Conservation (phyloP, 2,329 filamentous ascomycete genomes). For the Ophiostoma himal-ulmi region DNA sequence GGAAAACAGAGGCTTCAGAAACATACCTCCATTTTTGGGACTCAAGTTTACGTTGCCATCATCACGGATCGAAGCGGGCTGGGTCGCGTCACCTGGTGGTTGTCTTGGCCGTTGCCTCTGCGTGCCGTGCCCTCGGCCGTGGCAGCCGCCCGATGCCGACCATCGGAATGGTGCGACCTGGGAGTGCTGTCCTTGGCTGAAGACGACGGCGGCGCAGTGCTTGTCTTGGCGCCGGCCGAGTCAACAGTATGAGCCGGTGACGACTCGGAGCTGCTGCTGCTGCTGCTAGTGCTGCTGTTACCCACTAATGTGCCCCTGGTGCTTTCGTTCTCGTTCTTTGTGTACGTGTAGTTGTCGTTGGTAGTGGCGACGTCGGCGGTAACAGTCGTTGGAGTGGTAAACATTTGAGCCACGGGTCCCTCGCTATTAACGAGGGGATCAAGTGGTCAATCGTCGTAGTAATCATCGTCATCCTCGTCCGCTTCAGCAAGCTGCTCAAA, state of each 20-base stretch:
- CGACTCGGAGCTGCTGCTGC: slow-evolving; percentile 29
- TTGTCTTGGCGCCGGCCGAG: slow-evolving; percentile 2
- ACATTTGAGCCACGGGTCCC: slow-evolving; percentile 65
- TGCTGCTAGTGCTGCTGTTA: not conserved
- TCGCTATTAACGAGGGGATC: slow-evolving; percentile 81
- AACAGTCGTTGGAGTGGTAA: slow-evolving; percentile 27
- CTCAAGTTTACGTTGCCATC: slow-evolving; percentile 52
- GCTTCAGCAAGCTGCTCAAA: slow-evolving; percentile 96
- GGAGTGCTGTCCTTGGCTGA: slow-evolving; percentile 2
- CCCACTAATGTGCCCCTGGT: slow-evolving; percentile 2
- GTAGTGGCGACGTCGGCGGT: slow-evolving; percentile 27
- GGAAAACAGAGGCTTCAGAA: not conserved
- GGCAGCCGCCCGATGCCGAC: slow-evolving; percentile 43
- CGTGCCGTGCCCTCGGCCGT: slow-evolving; percentile 34
- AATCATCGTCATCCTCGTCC: slow-evolving; percentile 86
- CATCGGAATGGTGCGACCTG: slow-evolving; percentile 25
- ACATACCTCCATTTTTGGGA: slow-evolving; percentile 16
- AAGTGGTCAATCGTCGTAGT: slow-evolving; percentile 87
- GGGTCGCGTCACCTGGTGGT: slow-evolving; percentile 51
- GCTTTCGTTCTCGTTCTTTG: slow-evolving; percentile 13
- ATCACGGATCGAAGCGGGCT: slow-evolving; percentile 65
- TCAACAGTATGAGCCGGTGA: slow-evolving; percentile 23
- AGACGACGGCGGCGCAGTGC: slow-evolving; percentile 16
- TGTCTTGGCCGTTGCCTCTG: slow-evolving; percentile 41
- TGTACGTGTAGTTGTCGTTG: slow-evolving; percentile 2